Base-by-base conservation (phyloP, 1,139 yeast genomes). In the Pichia sp. region DNA sequence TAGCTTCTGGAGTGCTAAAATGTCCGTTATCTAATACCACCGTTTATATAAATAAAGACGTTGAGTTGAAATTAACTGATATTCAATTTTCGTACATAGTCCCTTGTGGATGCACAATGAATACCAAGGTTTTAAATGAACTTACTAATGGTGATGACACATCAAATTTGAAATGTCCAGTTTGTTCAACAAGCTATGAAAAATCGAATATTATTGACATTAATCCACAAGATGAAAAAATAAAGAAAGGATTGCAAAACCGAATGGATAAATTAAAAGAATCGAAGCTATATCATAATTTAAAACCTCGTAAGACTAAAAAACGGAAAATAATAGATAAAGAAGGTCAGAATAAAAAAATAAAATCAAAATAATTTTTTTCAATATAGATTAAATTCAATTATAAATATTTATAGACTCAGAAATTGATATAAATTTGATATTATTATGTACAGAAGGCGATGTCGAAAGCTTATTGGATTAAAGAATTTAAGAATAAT, bases 41-140 rank as follows among this genome's bases (percentile, higher is more conserved):
- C 4, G 30, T 50, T 6, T 49, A 51, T 27, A 30, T 53, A 7
- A 39, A 42, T 10, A 43, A 51, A 6, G 56, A 53, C 23, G 31
- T 3, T n/a, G 30, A n/a, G 40, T 40, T 12, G 39, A 45, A 38
- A 8, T 12, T 53, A 3, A 26, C 36, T n/a, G 43, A 47, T 30
- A 32, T 45, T 5, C 42, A 39, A 20, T 47, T 47, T 22, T 41
- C 43, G 2, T 78, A 78, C 55, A 52, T 76, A 7, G 74, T 68
- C 0, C 70, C 67, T 11, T 79, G 85, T 55, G 83, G 83, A 0
- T 80, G 80, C 58, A 74, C 70, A 1, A 60, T 75, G 50, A 66
- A 75, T 1, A 65, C 63, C 29, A 62, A 63, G n/a, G 67, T 73
- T 16, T 50, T 73, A 36, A 51, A 54, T n/a, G 66, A 66, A 41